Base-by-base conservation (phyloP, 73 alveolate genomes). In the Uronychia setigera region DNA sequence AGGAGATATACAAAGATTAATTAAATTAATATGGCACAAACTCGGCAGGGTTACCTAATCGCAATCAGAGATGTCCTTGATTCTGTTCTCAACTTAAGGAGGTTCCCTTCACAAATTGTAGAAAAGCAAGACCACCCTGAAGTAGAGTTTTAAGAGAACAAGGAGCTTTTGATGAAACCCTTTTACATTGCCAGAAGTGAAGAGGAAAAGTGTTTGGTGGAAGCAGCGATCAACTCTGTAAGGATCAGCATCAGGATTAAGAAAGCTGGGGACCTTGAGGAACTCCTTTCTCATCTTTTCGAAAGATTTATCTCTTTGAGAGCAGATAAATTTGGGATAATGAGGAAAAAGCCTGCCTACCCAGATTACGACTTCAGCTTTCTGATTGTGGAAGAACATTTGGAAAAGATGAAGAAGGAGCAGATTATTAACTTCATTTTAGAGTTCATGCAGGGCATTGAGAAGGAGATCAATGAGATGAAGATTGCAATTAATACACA, bases 391-490 rank as follows among this genome's bases (percentile, higher is more conserved):
- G 94, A 95, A 79, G 93, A 89, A 76, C 96, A 90, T 76, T 59
- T 93, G 77, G 95, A 93, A 93, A 93, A 28, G 83, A 91, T 58
- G 60, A 92, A 88, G 78, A 95, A 95, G 87, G 98, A 93, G 67
- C 95, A 91, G 76, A 34, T 95, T 29, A 92, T 95, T 78, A 93
- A 93, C 91, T 95, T 95, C 84, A 95, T 93, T 74, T 85, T 95
- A 26, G 97, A 95, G 92, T 93, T 95, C 82, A 91, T 95, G 78
- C 93, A 93, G 91, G 96, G 95, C 82, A 84, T 95, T 19, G 94
- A 91, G 87, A 95, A 95, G 92, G 98, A 95, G 85, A 87, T 95
- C 77, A 93, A 89, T 78, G 97, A 95, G 82, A 88, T 95, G 97
- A 93, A 93, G 83, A 83, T 95, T 76, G 94, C 96, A 11, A 87